phyloP scores from a whole-genome alignment of 495 filamentous ascomycete species.

The Clavariopsis aquatica region DNA sequence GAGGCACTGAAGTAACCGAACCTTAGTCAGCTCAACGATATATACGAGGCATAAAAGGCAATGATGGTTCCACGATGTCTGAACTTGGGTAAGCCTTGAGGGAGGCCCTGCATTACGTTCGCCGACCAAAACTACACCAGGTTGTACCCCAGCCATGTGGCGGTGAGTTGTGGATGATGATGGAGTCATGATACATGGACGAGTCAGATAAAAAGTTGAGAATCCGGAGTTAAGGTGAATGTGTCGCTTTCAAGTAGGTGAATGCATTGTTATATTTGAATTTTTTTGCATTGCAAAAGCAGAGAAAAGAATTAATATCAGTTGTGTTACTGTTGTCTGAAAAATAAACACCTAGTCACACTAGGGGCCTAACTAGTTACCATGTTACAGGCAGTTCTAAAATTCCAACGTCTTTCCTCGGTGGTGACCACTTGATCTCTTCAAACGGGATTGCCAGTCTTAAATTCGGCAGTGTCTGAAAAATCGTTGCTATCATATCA shows the following conservation, averaged over 20 bases:
- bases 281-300: too few species aligned
- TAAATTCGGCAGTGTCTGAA: conserved; percentile 42
- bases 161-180: neutral
- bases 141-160: neutral
- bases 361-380: neutral
- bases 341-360: too few species aligned
- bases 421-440: conserved; percentile 45
- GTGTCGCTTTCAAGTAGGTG: too few species aligned
- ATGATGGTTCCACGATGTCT: neutral
- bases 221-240: too few species aligned
- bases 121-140: neutral
- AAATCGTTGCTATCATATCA: neutral
- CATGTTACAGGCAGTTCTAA: conserved; percentile 40
- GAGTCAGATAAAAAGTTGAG: too few species aligned
- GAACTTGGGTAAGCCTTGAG: neutral
- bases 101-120: neutral
- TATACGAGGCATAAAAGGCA: neutral
- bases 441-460: conserved; percentile 46
- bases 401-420: conserved; percentile 48
- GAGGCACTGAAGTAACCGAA: neutral
- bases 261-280: too few species aligned
- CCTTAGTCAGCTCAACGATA: neutral
- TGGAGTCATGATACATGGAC: neutral
- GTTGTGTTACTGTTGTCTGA: too few species aligned
- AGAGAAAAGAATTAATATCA: too few species aligned